Conservation (phyloP, 495 filamentous ascomycete genomes). For the Oleoguttula mirabilis region DNA sequence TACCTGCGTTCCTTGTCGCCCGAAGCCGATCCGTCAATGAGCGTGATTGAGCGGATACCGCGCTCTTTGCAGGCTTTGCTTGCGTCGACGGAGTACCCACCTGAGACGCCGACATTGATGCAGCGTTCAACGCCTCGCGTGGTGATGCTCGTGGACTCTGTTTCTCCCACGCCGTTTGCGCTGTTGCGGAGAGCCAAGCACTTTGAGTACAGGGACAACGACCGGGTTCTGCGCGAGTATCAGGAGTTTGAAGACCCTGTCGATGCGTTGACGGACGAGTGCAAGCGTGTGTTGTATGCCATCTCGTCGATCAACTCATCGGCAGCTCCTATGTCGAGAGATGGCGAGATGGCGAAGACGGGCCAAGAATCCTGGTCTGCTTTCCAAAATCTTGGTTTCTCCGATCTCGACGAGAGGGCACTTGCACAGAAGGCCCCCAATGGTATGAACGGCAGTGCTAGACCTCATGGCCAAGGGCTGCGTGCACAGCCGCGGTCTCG, state of each 20-base stretch:
- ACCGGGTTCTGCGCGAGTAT: slow-evolving; percentile 68
- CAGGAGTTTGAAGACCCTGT: slow-evolving; percentile 83
- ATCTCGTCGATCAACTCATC: slow-evolving; percentile 86
- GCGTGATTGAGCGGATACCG: slow-evolving; percentile 70
- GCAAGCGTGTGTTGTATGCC: slow-evolving; percentile 72
- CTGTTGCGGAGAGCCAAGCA: slow-evolving; percentile 83
- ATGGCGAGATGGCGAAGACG: slow-evolving; percentile 33
- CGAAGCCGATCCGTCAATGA: slow-evolving; percentile 53
- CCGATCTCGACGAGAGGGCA: slow-evolving; percentile 42
- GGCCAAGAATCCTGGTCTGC: slow-evolving; percentile 90
- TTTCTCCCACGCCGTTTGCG: slow-evolving; percentile 89
- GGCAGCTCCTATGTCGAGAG: slow-evolving; percentile 41
- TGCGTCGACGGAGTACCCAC: slow-evolving; percentile 90
- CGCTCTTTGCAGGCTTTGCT: slow-evolving; percentile 82
- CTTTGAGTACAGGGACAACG: slow-evolving; percentile 87
- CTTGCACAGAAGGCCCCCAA: slow-evolving; percentile 5
- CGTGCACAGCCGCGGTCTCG: slow-evolving; percentile 52
- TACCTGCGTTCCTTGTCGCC: slow-evolving; percentile 85
- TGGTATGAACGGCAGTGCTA: slow-evolving; percentile 7
- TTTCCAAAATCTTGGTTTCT: slow-evolving; percentile 91
- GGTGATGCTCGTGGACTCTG: slow-evolving; percentile 90
- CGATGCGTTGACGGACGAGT: slow-evolving; percentile 81
- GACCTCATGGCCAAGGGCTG: slow-evolving; percentile 33
- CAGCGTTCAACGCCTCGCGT: slow-evolving; percentile 76
- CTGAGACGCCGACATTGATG: slow-evolving; percentile 62